These are phyloP conservation scores for Colletotrichum sp. DNA, from an alignment of 2,329 filamentous ascomycete genomes.

Conservation along the genomic window DNA sequence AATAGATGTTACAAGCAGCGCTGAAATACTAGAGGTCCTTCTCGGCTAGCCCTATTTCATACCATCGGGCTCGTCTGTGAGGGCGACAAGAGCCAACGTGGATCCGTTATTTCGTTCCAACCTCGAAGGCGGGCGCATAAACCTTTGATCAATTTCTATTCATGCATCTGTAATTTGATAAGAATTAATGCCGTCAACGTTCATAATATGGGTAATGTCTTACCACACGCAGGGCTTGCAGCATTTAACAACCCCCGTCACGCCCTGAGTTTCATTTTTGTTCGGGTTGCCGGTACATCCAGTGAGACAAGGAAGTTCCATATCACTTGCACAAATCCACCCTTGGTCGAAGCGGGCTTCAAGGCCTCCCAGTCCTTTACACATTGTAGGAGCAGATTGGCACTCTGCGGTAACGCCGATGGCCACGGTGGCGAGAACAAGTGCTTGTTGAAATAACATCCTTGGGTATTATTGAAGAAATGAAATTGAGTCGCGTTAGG, in stretches of 20 bases:
- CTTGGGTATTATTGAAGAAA: background rate
- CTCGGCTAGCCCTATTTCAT: background rate
- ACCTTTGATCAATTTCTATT: background rate
- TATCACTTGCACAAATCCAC: background rate
- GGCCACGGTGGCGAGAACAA: background rate
- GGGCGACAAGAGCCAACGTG: background rate
- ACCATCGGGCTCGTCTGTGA: background rate
- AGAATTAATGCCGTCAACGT: background rate
- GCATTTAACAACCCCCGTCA: background rate
- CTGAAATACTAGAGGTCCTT: background rate
- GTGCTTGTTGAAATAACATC: background rate
- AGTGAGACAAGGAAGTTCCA: background rate
- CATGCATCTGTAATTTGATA: background rate
- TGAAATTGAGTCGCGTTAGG: background rate
- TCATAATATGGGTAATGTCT: background rate
- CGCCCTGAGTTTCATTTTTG: background rate
- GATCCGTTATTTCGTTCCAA: background rate
- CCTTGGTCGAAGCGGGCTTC: background rate
- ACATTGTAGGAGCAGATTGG: background rate
- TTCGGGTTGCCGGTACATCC: background rate
- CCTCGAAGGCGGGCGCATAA: background rate
- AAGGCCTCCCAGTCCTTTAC: fast-evolving
- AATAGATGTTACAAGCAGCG: too few species aligned
- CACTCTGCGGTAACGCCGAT: background rate
- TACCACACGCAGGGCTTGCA: background rate